Conservation (phyloP, 441 rosid genomes). For the Codiaeum variegatum region DNA sequence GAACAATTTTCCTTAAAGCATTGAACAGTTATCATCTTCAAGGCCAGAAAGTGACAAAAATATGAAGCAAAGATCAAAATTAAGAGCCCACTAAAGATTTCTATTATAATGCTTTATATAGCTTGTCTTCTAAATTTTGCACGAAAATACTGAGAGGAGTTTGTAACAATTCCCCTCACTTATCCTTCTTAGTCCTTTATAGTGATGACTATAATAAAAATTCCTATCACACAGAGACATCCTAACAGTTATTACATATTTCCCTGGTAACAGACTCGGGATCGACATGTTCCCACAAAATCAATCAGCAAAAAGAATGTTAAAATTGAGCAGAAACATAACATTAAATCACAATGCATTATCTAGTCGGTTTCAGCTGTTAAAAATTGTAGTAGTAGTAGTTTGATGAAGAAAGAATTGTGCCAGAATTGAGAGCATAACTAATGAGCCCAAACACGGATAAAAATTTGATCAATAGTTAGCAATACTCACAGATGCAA, state of each 20-base stretch:
- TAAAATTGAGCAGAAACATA: too few species aligned
- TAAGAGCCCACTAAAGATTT: neutral
- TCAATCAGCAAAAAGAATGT: neutral
- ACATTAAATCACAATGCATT: neutral
- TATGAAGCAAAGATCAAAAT: neutral
- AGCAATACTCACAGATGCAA: slow-evolving; percentile 33
- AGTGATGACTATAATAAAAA: too few species aligned
- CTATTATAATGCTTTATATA: neutral
- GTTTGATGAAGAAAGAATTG: neutral
- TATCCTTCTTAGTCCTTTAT: too few species aligned
- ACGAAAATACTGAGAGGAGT: neutral
- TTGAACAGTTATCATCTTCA: neutral
- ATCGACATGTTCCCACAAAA: neutral
- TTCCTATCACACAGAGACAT: too few species aligned
- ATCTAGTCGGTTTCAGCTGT: neutral
- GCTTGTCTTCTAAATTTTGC: neutral
- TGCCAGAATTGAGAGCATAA: neutral
- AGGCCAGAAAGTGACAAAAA: neutral
- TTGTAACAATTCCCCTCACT: neutral
- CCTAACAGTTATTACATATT: too few species aligned
- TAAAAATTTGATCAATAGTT: neutral
- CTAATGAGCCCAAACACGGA: neutral
- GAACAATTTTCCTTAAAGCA: neutral
- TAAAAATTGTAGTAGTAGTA: neutral
- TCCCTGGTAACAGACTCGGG: too few species aligned